Conservation (phyloP, 2,329 filamentous ascomycete genomes). For the Chalara sp. region DNA sequence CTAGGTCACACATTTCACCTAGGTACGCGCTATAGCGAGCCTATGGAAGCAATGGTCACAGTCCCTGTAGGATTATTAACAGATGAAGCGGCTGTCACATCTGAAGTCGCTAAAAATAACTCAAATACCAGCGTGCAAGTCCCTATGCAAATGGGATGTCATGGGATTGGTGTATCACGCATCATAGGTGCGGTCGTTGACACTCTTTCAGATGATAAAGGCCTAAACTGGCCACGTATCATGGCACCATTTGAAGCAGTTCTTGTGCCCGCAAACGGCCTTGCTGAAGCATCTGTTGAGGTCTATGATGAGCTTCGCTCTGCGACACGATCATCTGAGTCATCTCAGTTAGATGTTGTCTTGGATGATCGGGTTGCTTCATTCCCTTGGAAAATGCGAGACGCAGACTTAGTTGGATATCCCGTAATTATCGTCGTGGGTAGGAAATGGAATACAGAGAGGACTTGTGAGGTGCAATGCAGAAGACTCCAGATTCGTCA, state of each 20-base stretch:
- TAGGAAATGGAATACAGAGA: conserved; percentile 48
- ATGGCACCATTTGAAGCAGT: conserved; percentile 81
- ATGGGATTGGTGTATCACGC: conserved; percentile 88
- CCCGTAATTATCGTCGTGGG: conserved; percentile 78
- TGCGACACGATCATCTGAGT: background rate
- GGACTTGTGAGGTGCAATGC: conserved; percentile 26
- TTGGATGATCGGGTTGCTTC: conserved; percentile 66
- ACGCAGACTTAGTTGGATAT: conserved; percentile 86
- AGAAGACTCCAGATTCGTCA: conserved; percentile 18
- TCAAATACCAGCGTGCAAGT: conserved; percentile 26
- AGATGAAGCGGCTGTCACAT: conserved; percentile 4
- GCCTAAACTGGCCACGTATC: conserved; percentile 79
- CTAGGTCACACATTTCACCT: conserved; percentile 94
- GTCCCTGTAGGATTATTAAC: conserved; percentile 28
- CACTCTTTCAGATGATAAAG: conserved; percentile 61
- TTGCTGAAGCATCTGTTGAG: conserved; percentile 41
- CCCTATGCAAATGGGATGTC: conserved; percentile 87
- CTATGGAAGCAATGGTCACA: conserved; percentile 59
- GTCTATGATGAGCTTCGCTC: conserved; percentile 56
- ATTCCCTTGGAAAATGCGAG: conserved; percentile 79
- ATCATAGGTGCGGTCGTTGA: conserved; percentile 84
- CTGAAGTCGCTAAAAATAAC: background rate
- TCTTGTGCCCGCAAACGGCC: conserved; percentile 48
- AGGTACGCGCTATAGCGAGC: conserved; percentile 77
- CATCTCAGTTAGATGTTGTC: conserved; percentile 49